These are phyloP conservation scores for Akanthomyces lecanii DNA, from an alignment of 2,329 filamentous ascomycete genomes.

Conservation along the genomic window DNA sequence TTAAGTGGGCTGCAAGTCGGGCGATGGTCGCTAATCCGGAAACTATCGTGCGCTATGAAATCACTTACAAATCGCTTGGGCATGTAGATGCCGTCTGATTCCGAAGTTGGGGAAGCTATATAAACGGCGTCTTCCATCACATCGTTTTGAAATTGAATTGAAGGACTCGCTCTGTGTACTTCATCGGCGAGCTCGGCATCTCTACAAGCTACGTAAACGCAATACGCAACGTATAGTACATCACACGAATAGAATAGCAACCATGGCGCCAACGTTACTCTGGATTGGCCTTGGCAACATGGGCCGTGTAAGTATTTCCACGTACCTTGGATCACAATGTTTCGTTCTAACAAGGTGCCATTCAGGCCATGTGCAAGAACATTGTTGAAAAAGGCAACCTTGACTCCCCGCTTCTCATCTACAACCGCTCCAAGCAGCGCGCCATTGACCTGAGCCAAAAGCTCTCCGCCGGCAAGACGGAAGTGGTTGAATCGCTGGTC, in stretches of 20 bases:
- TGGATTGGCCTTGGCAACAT: constrained; percentile 88
- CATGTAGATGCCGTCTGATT: neutral
- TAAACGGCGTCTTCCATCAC: neutral
- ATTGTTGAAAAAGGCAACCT: constrained; percentile 72
- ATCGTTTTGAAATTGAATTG: no score
- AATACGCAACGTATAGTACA: neutral
- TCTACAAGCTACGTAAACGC: neutral
- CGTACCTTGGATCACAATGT: constrained; percentile 10
- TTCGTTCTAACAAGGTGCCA: neutral
- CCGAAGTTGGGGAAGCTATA: neutral
- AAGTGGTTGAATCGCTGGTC: constrained; percentile 59
- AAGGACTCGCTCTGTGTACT: neutral
- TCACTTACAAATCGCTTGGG: constrained; percentile 12
- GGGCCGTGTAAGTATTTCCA: constrained; percentile 60
- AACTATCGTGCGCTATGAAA: constrained; percentile 9
- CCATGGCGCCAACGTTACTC: constrained; percentile 59
- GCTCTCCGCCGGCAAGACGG: constrained; percentile 58
- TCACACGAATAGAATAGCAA: neutral
- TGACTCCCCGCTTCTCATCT: constrained; percentile 67
- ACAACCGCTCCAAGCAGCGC: constrained; percentile 70
- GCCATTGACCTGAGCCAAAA: constrained; percentile 58
- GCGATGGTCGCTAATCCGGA: neutral
- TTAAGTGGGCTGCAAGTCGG: neutral
- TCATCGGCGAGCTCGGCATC: neutral
- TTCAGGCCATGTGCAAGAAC: constrained; percentile 80